Evolutionary conservation across 352 stramenopile genomes (phyloP), one percentile per base, ranked within the genome.

Genomic region (Globisporangium paddicum): DNA sequence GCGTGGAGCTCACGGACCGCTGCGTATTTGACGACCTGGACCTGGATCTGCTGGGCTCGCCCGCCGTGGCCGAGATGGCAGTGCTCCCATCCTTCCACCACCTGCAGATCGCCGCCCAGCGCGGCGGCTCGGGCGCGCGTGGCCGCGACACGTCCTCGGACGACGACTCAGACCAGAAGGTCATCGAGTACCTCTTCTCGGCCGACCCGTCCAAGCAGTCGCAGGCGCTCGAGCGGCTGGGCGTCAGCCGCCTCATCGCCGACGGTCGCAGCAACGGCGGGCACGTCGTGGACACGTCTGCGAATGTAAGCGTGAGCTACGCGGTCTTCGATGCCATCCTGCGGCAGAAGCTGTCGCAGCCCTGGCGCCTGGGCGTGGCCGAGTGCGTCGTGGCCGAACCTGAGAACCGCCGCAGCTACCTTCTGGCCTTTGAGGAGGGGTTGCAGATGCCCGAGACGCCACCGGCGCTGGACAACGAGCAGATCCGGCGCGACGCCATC

Each of bases 131-230:
- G 23, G 50, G 42, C 6, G 11, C 53, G 48, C 38, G 51, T 18
- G 37, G 57, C n/a, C 51, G 63, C 44, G 49, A 61, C 13, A 65
- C 40, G 28, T 60, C 19, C 58, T 70, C 34, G 48, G 67, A 34
- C 26, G 67, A 34, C 26, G 53, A 53, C 38, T 60, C 48, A n/a
- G 56, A 63, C 56, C 46, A 55, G 37, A 73, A 71, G 60, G 54
- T 67, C 16, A 47, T 73, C 58, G 66, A 77, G 40, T 73, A 67
- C 60, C 38, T 77, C 19, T 77, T 73, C 48, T 77, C 63, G 14
- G 54, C 42, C 35, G 63, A 77, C 34, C 48, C 59, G 18, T 47
- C 25, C 40, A 73, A 70, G 61, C 69, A 73, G 19, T 53, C 59
- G 14, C 30, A 60, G 21, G 69, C 69, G 2, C 55, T 77, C 18